Percentiles rank a stretch among this genome's conserved stretches.
Evolutionary conservation across 2,329 filamentous ascomycete genomes (phyloP).

Genomic region (Fusarium duplospermum): DNA sequence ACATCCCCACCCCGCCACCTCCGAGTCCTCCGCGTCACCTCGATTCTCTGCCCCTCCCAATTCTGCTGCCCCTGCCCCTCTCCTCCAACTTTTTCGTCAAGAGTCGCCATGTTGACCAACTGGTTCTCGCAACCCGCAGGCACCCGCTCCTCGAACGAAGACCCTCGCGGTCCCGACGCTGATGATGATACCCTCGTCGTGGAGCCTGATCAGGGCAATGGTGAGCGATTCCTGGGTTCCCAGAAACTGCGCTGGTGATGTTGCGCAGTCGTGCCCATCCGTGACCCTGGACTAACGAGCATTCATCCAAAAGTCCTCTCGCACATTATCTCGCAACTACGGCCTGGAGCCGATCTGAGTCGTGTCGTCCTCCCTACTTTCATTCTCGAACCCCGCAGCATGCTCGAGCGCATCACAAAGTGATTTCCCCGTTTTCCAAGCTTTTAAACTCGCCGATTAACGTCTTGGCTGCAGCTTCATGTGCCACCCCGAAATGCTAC

Average conservation of each 20-base stretch:
- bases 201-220: constrained; percentile 93
- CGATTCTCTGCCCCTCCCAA: constrained; percentile 17
- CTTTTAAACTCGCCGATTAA: constrained; percentile 14
- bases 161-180: constrained; percentile 55
- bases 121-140: constrained; percentile 57
- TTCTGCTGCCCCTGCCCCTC: constrained; percentile 25
- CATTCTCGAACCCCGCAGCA: constrained; percentile 96
- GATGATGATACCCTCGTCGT: constrained; percentile 83
- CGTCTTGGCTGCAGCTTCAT: constrained; percentile 78
- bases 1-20: constrained; percentile 39
- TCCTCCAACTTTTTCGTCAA: constrained; percentile 28
- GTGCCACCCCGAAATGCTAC: constrained; percentile 96
- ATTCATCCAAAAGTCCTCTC: constrained; percentile 75
- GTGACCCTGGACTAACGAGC: constrained; percentile 23
- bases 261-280: not conserved
- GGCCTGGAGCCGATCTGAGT: constrained; percentile 94
- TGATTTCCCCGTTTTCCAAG: constrained; percentile 52
- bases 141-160: constrained; percentile 68
- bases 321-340: constrained; percentile 96
- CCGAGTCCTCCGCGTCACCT: constrained; percentile 40
- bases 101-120: constrained; percentile 55
- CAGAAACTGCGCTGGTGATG: constrained; percentile 12
- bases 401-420: constrained; percentile 99
- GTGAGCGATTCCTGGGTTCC: constrained; percentile 57
- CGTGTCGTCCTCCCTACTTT: constrained; percentile 96